Conservation (phyloP, 768 basidiomycete species). For the Hydnum rufescens region DNA sequence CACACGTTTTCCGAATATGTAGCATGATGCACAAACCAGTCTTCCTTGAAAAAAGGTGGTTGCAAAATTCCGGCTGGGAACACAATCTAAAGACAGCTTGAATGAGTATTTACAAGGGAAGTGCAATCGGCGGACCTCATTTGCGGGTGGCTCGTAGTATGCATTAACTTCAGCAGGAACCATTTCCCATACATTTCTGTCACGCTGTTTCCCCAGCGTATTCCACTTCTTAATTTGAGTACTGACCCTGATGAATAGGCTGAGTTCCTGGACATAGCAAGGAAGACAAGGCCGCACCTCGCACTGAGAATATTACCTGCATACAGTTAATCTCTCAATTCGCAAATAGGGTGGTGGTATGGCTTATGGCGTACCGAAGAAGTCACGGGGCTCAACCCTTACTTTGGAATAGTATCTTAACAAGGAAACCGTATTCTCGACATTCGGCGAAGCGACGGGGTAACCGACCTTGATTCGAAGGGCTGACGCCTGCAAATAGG, state of each 20-base stretch:
- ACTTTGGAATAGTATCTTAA: constrained; percentile 54
- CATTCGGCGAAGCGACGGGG: constrained; percentile 63
- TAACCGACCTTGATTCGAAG: constrained; percentile 87
- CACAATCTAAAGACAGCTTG: constrained; percentile 38
- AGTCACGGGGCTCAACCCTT: constrained; percentile 42
- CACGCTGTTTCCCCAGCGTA: constrained; percentile 46
- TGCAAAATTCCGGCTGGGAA: constrained; percentile 94
- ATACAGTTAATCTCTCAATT: too few species aligned
- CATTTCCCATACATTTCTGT: constrained; percentile 74
- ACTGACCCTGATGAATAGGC: constrained; percentile 24
- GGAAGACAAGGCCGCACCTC: constrained; percentile 32
- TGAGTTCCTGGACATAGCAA: constrained; percentile 23
- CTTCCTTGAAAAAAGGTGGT: constrained; percentile 87
- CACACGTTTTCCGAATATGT: too few species aligned
- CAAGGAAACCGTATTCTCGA: constrained; percentile 45
- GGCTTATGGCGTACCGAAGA: too few species aligned
- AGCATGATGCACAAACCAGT: too few species aligned
- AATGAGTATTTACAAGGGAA: background rate
- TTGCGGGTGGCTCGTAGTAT: constrained; percentile 71
- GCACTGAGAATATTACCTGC: constrained; percentile 29
- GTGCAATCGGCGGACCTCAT: constrained; percentile 38
- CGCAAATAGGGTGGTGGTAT: too few species aligned
- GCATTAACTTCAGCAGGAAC: constrained; percentile 72
- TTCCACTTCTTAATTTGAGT: constrained; percentile 53
- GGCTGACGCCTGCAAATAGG: constrained; percentile 37